These are phyloP conservation scores for Haematococcus sp. DNA, from an alignment of 139 green algal species.

Conservation along the genomic window DNA sequence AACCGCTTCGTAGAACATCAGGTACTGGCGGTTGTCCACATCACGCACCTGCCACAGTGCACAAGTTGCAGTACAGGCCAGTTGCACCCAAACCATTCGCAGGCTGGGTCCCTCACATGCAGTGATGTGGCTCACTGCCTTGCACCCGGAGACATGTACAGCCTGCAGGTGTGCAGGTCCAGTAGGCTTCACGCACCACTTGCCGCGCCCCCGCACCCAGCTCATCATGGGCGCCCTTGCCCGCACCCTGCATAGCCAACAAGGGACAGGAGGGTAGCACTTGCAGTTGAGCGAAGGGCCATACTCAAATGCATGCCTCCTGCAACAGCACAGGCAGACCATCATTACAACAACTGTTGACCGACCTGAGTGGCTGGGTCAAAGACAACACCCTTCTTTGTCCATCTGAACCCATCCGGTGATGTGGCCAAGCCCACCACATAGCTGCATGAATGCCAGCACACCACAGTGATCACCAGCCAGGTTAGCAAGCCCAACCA, in stretches of 20 bases:
- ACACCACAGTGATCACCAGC: not conserved
- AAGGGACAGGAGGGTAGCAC: too few relatives aligned
- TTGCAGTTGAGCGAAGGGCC: too few relatives aligned
- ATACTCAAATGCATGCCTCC: too few relatives aligned
- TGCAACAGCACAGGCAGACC: too few relatives aligned
- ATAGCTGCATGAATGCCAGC: conserved; percentile 26
- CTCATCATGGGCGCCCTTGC: conserved; percentile 48
- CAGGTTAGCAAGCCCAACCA: not conserved
- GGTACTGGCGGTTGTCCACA: conserved; percentile 65
- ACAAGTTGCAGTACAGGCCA: not conserved
- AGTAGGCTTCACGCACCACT: conserved; percentile 37
- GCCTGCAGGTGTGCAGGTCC: too few relatives aligned
- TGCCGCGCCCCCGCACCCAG: conserved; percentile 46
- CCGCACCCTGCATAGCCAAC: too few relatives aligned
- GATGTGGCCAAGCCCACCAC: conserved; percentile 71
- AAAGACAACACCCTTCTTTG: conserved; percentile 53
- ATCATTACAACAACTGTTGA: too few relatives aligned
- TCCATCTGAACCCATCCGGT: conserved; percentile 74
- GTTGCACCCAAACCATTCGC: not conserved
- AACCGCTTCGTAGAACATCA: conserved; percentile 93
- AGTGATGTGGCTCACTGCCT: not conserved
- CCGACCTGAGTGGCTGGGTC: conserved; percentile 13
- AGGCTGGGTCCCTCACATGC: not conserved
- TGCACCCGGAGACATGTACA: not conserved
- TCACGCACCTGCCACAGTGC: conserved; percentile 66